Percentiles rank a stretch among this genome's conserved stretches.
These are phyloP conservation scores for Pichia californica DNA, from an alignment of 805 yeast genomes.

Conservation along the genomic window DNA sequence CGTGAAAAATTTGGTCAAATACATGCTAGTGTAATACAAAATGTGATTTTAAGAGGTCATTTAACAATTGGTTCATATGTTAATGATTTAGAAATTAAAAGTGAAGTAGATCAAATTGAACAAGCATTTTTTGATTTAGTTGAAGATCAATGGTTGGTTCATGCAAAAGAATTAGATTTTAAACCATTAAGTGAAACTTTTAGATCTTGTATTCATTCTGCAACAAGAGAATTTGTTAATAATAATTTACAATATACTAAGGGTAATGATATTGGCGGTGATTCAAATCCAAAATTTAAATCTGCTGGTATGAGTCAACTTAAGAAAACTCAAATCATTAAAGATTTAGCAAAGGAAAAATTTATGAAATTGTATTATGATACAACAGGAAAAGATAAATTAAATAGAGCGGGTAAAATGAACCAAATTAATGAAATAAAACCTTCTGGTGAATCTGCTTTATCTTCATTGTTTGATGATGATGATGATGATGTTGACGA, in stretches of 20 bases:
- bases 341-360: conserved; percentile 41
- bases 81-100: conserved; percentile 21
- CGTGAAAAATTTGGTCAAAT: conserved; percentile 37
- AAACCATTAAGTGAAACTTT: conserved; percentile 28
- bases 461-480: conserved; percentile 4
- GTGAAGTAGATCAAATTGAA: conserved; percentile 25
- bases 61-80: conserved; percentile 48
- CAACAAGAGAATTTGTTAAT: conserved; percentile 20
- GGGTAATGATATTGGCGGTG: conserved; percentile 1
- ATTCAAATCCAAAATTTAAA: conserved; percentile 5
- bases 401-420: conserved; percentile 3
- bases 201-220: conserved; percentile 28
- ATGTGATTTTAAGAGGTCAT: conserved; percentile 64
- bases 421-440: conserved; percentile 16
- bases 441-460: not conserved
- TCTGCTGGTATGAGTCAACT: conserved; percentile 32
- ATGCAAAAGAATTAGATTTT: conserved; percentile 33
- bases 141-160: conserved; percentile 44
- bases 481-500: conserved; percentile 8
- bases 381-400: conserved; percentile 10
- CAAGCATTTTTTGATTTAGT: conserved; percentile 39
- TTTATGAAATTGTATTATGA: conserved; percentile 10
- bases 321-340: conserved; percentile 55
- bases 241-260: conserved; percentile 3
- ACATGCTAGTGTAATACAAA: conserved; percentile 57